A percentile compares a stretch with the other conserved stretches of the same genome.
Conservation (phyloP, 495 filamentous ascomycete species). For the Lichenothelia convexa region DNA sequence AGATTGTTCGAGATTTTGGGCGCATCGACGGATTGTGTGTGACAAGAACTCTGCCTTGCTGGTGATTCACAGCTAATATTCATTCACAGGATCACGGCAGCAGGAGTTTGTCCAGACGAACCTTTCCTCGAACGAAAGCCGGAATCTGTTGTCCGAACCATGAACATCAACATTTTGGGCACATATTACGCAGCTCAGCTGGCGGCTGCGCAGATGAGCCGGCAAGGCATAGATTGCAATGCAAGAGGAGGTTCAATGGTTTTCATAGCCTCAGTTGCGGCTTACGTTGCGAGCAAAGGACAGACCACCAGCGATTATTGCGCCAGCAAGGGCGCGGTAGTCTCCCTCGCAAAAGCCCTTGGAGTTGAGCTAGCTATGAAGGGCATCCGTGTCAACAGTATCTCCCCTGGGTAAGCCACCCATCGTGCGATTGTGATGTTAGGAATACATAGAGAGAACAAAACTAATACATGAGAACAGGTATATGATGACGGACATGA, state of each 20-base stretch:
- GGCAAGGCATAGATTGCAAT: conserved; percentile 2
- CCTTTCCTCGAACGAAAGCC: conserved; percentile 1
- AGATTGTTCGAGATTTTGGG: not conserved
- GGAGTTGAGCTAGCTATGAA: conserved; percentile 7
- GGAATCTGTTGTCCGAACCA: not conserved
- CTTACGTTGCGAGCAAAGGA: conserved; percentile 3
- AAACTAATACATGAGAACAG: not conserved
- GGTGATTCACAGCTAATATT: too few relatives aligned
- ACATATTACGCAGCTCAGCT: conserved; percentile 1
- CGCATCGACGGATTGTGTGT: not conserved
- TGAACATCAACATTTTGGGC: conserved; percentile 1
- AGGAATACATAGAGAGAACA: not conserved
- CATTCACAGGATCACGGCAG: conserved; percentile 5
- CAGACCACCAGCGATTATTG: conserved; percentile 7
- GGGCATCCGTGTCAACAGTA: conserved; percentile 10
- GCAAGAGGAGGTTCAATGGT: conserved; percentile 9
- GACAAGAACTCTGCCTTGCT: too few relatives aligned
- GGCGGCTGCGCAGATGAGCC: conserved; percentile 1
- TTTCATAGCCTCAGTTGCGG: conserved; percentile 10
- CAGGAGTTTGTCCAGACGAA: conserved; percentile 3
- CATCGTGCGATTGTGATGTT: not conserved
- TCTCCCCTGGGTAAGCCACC: conserved; percentile 12
- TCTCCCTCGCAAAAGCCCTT: conserved; percentile 1
- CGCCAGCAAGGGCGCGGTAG: conserved; percentile 4
- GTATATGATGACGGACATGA: conserved; percentile 3